These are phyloP conservation scores for Penicillium riverlandense DNA, from an alignment of 495 filamentous ascomycete genomes.

Conservation along the genomic window DNA sequence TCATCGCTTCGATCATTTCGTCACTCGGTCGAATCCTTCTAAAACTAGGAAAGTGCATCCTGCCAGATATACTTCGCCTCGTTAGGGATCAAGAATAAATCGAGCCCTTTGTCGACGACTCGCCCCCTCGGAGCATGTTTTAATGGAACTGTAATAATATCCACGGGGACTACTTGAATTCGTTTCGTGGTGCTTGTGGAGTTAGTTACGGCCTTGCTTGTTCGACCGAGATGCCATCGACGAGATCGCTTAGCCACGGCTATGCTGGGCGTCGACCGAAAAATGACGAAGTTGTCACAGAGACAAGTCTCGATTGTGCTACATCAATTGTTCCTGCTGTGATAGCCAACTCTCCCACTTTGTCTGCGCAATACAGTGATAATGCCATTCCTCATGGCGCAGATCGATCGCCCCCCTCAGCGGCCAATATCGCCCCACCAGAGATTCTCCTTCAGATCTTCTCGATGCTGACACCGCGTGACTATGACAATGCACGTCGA, in stretches of 20 bases:
- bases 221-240: constrained; percentile 10
- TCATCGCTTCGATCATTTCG: too few relatives aligned
- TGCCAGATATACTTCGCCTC: too few relatives aligned
- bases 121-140: too few relatives aligned
- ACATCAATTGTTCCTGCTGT: too few relatives aligned
- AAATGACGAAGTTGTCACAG: background rate
- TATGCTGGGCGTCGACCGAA: background rate
- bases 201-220: too few relatives aligned
- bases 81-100: too few relatives aligned
- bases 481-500: constrained; percentile 61
- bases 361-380: background rate
- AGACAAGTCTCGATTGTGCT: background rate
- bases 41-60: too few relatives aligned
- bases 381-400: too few relatives aligned
- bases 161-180: too few relatives aligned
- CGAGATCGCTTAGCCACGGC: constrained; percentile 8
- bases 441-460: constrained; percentile 60
- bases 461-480: constrained; percentile 43
- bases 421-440: constrained; percentile 42
- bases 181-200: background rate
- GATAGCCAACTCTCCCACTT: background rate
- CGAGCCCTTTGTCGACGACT: too few relatives aligned
- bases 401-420: constrained; percentile 2
- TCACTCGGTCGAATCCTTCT: too few relatives aligned
- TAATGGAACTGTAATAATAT: too few relatives aligned